phyloP scores from a whole-genome alignment of 2,329 filamentous ascomycete species.

The Ophiocordyceps camponoti-floridani region DNA sequence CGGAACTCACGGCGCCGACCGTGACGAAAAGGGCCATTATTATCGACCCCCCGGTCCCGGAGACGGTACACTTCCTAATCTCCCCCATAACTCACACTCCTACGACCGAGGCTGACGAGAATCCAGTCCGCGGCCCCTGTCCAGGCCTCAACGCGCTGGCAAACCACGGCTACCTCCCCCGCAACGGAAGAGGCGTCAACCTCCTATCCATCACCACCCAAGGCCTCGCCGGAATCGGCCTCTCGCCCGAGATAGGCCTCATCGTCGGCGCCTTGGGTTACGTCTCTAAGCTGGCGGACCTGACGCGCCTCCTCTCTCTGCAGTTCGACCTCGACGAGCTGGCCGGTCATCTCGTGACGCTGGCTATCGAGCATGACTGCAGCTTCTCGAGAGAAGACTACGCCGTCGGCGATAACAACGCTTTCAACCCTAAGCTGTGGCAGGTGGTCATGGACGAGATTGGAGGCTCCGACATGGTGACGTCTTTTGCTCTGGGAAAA shows the following conservation, averaged over 20 bases:
- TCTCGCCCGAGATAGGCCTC: background rate
- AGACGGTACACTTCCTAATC: background rate
- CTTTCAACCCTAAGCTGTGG: background rate
- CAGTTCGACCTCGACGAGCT: background rate
- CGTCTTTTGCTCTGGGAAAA: background rate
- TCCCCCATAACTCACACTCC: background rate
- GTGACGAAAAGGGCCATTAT: background rate
- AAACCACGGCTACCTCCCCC: background rate
- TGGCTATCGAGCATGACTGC: background rate
- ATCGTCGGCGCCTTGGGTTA: background rate
- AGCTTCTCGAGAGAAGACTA: background rate
- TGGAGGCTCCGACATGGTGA: background rate
- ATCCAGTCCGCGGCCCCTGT: background rate
- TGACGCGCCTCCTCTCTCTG: background rate
- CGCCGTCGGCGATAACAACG: background rate
- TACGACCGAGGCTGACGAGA: too few species aligned
- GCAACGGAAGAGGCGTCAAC: background rate
- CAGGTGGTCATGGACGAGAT: background rate
- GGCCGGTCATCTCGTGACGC: background rate
- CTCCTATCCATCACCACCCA: background rate
- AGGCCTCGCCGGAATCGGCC: background rate
- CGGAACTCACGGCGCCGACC: background rate
- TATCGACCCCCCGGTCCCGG: background rate
- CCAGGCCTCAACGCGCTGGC: background rate
- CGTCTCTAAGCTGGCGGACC: background rate